Base-by-base conservation (phyloP, 768 basidiomycete species). In the Collybia sp. region DNA sequence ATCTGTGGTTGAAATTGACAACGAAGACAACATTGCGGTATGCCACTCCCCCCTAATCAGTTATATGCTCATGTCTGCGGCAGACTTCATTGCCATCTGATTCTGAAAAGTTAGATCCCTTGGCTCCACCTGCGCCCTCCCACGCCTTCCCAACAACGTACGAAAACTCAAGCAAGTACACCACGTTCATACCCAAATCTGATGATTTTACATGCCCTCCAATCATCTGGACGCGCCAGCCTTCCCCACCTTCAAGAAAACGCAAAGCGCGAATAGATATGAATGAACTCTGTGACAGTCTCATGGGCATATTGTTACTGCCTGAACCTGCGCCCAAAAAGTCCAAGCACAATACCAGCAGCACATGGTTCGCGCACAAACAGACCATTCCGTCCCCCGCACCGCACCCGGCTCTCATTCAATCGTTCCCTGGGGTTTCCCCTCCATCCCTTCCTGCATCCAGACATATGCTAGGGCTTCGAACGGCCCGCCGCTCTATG, bases 211-310 rank as follows among this genome's bases (percentile, higher is more conserved):
- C 42, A 9, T 66, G 69, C 38, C 53, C 66, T 8, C n/a, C 58
- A 0, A 64, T 67, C 8, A 11, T 43, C 5, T 72, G 71, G 71
- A 33, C 36, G 38, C 65, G 69, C 10, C 57, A 42, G 37, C 58
- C 65, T 12, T 43, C 62, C 2, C 39, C 41, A 1, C 31, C 19
- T 5, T 37, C 39, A 1, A 36, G 25, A 25, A 25, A 25, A 3
- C 1, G 16, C 20, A 47, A 39, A 0, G 1, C 46, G 0, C 18
- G 40, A 1, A 45, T 64, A 3, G 58, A 66, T 18, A 47, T 69
- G n/a, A 54, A 64, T 13, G 58, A 58, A 0, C 49, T 66, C 3
- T 37, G 46, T 5, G 20, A 50, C 0, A 47, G 55, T 3, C 60
- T 67, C 25, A 40, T 39, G 0, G 30, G 52, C 1, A 66, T 63